Percentiles rank a stretch among this genome's conserved stretches.
These are phyloP conservation scores for Theobroma cacao DNA, from an alignment of 345 rosid genomes.

Conservation along the genomic window DNA sequence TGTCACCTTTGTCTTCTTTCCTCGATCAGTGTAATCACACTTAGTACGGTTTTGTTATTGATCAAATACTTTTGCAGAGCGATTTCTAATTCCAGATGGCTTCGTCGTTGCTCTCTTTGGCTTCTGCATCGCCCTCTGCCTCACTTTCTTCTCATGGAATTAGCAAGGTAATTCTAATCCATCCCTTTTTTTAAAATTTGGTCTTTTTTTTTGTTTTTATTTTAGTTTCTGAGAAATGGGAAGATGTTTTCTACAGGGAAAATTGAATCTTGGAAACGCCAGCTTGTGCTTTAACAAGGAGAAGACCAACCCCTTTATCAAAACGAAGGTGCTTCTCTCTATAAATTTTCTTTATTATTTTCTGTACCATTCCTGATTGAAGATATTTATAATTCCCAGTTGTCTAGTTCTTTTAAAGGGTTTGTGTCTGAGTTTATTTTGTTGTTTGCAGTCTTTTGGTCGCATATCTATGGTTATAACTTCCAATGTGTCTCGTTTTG, in stretches of 20 bases:
- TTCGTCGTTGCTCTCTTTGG: conserved; percentile 57
- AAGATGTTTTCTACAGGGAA: conserved; percentile 38
- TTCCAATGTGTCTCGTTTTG: conserved; percentile 75
- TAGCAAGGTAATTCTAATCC: conserved; percentile 46
- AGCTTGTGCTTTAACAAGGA: conserved; percentile 31
- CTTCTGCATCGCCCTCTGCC: conserved; percentile 43
- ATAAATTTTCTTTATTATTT: neutral
- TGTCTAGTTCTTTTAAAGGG: neutral
- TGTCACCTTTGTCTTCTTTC: neutral
- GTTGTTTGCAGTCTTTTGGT: conserved; percentile 53
- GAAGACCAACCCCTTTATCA: conserved; percentile 34
- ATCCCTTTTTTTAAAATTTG: neutral
- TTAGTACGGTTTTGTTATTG: neutral
- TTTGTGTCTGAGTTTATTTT: neutral
- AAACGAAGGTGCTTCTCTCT: conserved; percentile 45
- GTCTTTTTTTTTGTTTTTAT: neutral
- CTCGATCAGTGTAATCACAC: neutral
- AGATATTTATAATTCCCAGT: too few species aligned
- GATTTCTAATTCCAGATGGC: conserved; percentile 42
- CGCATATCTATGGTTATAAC: conserved; percentile 64
- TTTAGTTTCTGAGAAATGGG: neutral
- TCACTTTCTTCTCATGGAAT: conserved; percentile 47
- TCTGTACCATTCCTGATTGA: neutral
- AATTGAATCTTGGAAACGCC: conserved; percentile 53
- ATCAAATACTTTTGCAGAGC: neutral